phyloP scores from a whole-genome alignment of 1,284 basidiomycete genomes.

The Mycosarcoma mackinlayi region DNA sequence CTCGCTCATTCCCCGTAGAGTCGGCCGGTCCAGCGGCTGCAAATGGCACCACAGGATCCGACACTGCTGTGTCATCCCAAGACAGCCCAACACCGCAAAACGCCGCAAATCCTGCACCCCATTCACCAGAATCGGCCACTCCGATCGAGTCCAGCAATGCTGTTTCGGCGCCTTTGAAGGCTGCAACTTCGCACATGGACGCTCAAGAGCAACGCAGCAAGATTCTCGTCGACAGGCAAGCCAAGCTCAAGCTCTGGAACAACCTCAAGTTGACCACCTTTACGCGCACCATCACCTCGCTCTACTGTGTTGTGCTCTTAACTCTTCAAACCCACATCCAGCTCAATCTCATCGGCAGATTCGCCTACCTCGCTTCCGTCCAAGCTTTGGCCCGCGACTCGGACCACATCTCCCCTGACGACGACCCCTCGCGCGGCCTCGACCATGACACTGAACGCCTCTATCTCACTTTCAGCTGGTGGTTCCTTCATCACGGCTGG shows the following conservation, averaged over 20 bases:
- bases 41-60: conserved; percentile 2
- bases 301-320: conserved; percentile 84
- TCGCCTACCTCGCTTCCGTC: conserved; percentile 81
- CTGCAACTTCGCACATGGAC: conserved; percentile 23
- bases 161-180: neutral
- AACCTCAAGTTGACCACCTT: conserved; percentile 73
- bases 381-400: conserved; percentile 69
- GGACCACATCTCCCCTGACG: conserved; percentile 8
- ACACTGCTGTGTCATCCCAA: conserved; percentile 1
- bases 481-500: conserved; percentile 90
- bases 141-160: neutral
- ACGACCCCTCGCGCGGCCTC: conserved; percentile 22
- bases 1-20: neutral
- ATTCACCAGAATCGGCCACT: neutral
- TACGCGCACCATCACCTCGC: conserved; percentile 82
- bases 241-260: conserved; percentile 66
- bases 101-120: neutral
- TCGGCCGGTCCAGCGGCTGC: neutral
- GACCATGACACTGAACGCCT: conserved; percentile 76
- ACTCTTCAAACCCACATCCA: conserved; percentile 84
- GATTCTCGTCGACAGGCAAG: conserved; percentile 35
- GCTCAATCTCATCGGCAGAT: conserved; percentile 82
- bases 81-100: neutral
- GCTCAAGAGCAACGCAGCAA: conserved; percentile 44
- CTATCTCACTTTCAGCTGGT: conserved; percentile 88